Evolutionary conservation across 306 rosid genomes (phyloP).

Genomic region (Cucumis melo): DNA sequence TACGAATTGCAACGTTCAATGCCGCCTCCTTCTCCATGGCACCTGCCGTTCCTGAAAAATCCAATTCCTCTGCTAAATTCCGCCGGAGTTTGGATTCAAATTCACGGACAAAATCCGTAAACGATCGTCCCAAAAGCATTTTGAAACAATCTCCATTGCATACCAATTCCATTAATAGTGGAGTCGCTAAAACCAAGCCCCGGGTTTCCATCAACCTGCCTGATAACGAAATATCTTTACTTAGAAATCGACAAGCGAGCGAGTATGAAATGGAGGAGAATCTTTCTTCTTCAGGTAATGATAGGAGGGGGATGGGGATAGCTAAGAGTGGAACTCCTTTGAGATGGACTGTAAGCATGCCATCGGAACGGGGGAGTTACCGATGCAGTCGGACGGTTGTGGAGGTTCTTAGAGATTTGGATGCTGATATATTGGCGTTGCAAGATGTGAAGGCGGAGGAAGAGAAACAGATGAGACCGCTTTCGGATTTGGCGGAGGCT

Average conservation of each 20-base stretch:
- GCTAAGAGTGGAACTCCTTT: conserved; percentile 18
- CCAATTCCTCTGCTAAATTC: not conserved
- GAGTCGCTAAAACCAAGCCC: conserved; percentile 30
- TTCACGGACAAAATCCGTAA: conserved; percentile 23
- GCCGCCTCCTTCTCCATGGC: conserved; percentile 98
- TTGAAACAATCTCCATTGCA: conserved; percentile 49
- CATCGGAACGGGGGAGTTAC: not conserved
- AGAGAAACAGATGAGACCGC: conserved; percentile 82
- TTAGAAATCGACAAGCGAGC: conserved; percentile 44
- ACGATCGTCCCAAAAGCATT: conserved; percentile 56
- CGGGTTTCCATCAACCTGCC: conserved; percentile 87
- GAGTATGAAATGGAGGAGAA: conserved; percentile 31
- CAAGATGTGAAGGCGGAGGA: conserved; percentile 98
- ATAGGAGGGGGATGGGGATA: conserved; percentile 1
- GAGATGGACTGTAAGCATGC: conserved; percentile 17
- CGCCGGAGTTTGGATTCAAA: not conserved
- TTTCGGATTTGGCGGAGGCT: conserved; percentile 74
- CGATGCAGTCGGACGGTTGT: conserved; percentile 35
- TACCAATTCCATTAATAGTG: conserved; percentile 17
- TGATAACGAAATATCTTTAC: conserved; percentile 73
- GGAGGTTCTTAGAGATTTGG: conserved; percentile 71
- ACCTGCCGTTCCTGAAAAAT: conserved; percentile 50
- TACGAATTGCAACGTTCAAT: conserved; percentile 75
- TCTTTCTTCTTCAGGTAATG: conserved; percentile 1
- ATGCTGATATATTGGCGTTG: conserved; percentile 70